A percentile compares a stretch with the other conserved stretches of the same genome.
Conservation (phyloP, 2,329 filamentous ascomycete genomes). For the Pezicula carpinea region DNA sequence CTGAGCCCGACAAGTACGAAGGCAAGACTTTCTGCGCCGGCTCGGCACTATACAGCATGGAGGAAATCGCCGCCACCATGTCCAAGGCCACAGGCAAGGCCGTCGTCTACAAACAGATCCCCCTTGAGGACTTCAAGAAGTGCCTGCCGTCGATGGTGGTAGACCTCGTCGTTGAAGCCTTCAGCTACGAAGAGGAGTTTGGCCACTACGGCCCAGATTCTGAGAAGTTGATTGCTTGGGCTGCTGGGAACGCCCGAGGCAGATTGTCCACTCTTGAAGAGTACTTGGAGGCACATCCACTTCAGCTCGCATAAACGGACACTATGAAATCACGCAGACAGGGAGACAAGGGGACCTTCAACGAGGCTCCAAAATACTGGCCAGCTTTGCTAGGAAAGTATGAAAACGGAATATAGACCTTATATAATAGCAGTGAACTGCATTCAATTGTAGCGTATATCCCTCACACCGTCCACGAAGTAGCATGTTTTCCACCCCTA, state of each 20-base stretch:
- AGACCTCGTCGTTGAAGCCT: slow-evolving; percentile 19
- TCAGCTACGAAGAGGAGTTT: slow-evolving; percentile 26
- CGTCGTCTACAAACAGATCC: slow-evolving; percentile 9
- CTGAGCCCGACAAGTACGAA: slow-evolving; percentile 36
- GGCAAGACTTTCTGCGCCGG: slow-evolving; percentile 42
- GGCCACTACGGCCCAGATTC: slow-evolving; percentile 32
- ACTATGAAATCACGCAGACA: too few relatives aligned
- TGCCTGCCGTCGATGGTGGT: background rate
- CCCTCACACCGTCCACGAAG: too few relatives aligned
- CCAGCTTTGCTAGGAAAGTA: too few relatives aligned
- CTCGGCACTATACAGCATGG: slow-evolving; percentile 24
- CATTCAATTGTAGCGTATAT: too few relatives aligned
- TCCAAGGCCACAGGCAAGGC: slow-evolving; percentile 10
- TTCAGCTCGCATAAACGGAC: slow-evolving; percentile 8
- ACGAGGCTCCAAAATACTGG: too few relatives aligned
- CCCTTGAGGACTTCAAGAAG: background rate
- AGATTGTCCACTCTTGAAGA: slow-evolving; percentile 30
- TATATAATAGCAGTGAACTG: too few relatives aligned
- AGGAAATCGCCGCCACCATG: slow-evolving; percentile 5
- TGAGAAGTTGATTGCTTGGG: slow-evolving; percentile 28
- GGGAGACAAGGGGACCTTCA: too few relatives aligned
- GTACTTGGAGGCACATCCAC: slow-evolving; percentile 27
- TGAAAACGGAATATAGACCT: too few relatives aligned
- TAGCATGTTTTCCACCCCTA: too few relatives aligned
- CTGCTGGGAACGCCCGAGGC: slow-evolving; percentile 24